Base-by-base conservation (phyloP, 1,284 basidiomycete genomes). In the Irpex sp. region DNA sequence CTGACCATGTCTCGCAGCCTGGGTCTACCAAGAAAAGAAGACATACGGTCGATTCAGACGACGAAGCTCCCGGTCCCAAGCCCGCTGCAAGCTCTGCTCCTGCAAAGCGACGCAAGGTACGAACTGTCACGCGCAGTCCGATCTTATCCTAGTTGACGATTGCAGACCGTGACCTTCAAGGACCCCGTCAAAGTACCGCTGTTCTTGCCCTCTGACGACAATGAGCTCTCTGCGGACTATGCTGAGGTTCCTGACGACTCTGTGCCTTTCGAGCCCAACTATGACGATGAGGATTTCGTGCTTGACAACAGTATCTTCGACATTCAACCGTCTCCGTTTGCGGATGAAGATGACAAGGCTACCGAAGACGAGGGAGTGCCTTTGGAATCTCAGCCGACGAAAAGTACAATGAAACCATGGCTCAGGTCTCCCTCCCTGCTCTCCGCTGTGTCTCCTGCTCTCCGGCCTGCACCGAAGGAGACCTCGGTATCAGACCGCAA, bases 261-360 rank as follows among this genome's bases (percentile, higher is more conserved):
- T 57, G 10, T 39, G 12, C 16, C 36, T 57, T 14, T 18, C 28
- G 28, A 28, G 8, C 52, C 52, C 7, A 57, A 2, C 14, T 63
- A 69, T 18, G 67, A 73, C 16, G 73, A 69, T 18, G 72, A 76
- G 45, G 71, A 69, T 33, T 76, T 77, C 57, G 67, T 71, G 18
- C 60, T 78, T 21, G 74, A 78, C 54, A 66, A 70, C 16, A 68
- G 67, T 28, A 67, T 72, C 56, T 74, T 76, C 63, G 70, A 77
- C 58, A 62, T 74, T 51, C 49, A 51, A 51, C n/a, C 39, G n/a
- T n/a, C n/a, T n/a, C n/a, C n/a, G n/a, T n/a, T n/a, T 6, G 28
- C 28, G 28, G 28, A 33, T 7, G 28, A 33, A 7, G 1, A 33
- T 33, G 28, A 6, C 28, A 6, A 33, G 28, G 28, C 7, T 33